Conservation (phyloP, 2,329 filamentous ascomycete genomes). For the Alternaria consortialis region DNA sequence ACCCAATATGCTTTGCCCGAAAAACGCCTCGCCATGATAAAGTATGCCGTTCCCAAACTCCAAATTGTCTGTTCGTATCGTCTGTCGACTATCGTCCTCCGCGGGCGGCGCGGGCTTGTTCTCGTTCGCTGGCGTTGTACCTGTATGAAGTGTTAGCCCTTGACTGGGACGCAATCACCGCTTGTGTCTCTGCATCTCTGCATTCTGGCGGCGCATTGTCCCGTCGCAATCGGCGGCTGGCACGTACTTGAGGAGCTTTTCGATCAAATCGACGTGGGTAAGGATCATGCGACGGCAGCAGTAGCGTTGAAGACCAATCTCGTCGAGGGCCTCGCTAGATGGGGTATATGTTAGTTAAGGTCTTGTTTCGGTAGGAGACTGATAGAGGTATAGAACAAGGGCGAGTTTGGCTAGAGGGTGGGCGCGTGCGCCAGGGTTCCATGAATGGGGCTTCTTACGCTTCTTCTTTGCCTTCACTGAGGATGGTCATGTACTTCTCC, state of each 20-base stretch:
- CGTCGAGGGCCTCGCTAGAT: conserved; percentile 90
- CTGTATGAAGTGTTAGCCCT: conserved; percentile 38
- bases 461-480: conserved; percentile 68
- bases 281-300: conserved; percentile 99
- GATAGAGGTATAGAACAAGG: not conserved
- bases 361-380: not conserved
- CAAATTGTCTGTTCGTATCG: conserved; percentile 12
- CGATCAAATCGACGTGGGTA: conserved; percentile 98
- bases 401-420: not conserved
- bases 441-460: conserved; percentile 36
- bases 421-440: not conserved
- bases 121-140: conserved; percentile 50
- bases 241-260: conserved; percentile 80
- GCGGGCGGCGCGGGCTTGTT: conserved; percentile 43
- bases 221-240: conserved; percentile 23
- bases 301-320: conserved; percentile 91
- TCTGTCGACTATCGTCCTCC: conserved; percentile 26
- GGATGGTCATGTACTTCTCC: conserved; percentile 91
- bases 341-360: conserved; percentile 17
- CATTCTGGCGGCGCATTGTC: conserved; percentile 3
- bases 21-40: conserved; percentile 31
- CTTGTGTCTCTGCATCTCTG: not conserved
- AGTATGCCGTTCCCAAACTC: conserved; percentile 26
- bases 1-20: conserved; percentile 13
- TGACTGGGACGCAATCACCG: conserved; percentile 19